A percentile compares a stretch with the other conserved stretches of the same genome.
These are phyloP conservation scores for Russula virescens DNA, from an alignment of 768 basidiomycete species.

Conservation along the genomic window DNA sequence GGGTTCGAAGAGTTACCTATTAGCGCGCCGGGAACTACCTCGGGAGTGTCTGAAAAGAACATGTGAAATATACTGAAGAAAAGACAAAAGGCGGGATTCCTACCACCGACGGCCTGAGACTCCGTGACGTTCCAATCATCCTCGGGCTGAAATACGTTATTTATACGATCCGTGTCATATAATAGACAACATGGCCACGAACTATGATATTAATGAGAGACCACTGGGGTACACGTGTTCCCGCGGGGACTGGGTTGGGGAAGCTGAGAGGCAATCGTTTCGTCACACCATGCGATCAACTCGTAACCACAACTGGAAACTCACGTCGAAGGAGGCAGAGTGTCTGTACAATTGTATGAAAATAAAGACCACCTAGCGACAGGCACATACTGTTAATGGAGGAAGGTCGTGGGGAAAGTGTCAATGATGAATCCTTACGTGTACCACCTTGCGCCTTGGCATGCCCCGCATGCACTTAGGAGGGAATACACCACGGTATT, in stretches of 20 bases:
- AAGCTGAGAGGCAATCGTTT: background rate
- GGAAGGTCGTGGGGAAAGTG: background rate
- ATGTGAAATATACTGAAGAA: background rate
- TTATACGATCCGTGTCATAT: too few relatives aligned
- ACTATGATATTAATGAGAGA: conserved; percentile 6
- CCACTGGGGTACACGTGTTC: conserved; percentile 9
- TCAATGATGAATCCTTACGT: background rate
- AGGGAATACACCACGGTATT: conserved; percentile 10
- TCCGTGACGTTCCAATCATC: background rate
- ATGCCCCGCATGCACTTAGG: conserved; percentile 17
- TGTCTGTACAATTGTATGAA: background rate
- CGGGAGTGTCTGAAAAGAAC: background rate
- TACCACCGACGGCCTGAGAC: background rate
- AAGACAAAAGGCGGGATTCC: background rate
- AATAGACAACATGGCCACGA: background rate
- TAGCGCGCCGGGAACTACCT: background rate
- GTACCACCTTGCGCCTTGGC: background rate
- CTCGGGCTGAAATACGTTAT: background rate
- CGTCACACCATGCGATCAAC: background rate
- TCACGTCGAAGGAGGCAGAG: conserved; percentile 1
- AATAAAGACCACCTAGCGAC: background rate
- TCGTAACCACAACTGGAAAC: background rate
- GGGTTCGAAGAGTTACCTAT: background rate
- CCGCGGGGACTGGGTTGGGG: conserved; percentile 4
- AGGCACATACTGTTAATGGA: background rate